Percentiles rank a stretch among this genome's conserved stretches.
These are phyloP conservation scores for Colletotrichum filicis DNA, from an alignment of 2,329 filamentous ascomycete species.

Conservation along the genomic window DNA sequence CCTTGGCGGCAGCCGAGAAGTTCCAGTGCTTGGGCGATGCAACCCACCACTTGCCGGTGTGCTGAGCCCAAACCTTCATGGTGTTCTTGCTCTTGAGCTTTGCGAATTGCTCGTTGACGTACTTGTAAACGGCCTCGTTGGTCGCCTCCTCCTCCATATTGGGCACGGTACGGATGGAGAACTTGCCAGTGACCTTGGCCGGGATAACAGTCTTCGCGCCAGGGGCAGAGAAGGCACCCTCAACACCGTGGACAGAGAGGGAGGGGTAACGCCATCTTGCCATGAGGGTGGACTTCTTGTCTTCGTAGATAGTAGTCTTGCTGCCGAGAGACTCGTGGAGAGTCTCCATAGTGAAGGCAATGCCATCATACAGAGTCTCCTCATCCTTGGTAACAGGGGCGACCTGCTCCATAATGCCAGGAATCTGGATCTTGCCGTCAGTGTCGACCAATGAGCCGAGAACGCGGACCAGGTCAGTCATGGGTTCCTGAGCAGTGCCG, in stretches of 20 bases:
- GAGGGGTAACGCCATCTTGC: slow-evolving; percentile 95
- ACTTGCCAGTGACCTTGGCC: slow-evolving; percentile 97
- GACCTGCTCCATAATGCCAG: slow-evolving; percentile 94
- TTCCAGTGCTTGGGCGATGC: slow-evolving; percentile 99
- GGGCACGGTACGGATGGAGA: slow-evolving; percentile 96
- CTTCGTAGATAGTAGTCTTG: slow-evolving; percentile 85
- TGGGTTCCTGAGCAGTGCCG: slow-evolving; percentile 95
- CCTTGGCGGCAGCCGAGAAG: slow-evolving; percentile 93
- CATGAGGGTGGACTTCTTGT: slow-evolving; percentile 95
- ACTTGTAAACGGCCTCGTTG: slow-evolving; percentile 85
- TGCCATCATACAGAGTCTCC: slow-evolving; percentile 85
- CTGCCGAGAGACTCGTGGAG: slow-evolving; percentile 92
- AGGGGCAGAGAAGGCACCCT: slow-evolving; percentile 92
- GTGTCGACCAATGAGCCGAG: slow-evolving; percentile 88
- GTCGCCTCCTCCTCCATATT: slow-evolving; percentile 96
- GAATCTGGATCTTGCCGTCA: slow-evolving; percentile 91
- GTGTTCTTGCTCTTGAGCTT: slow-evolving; percentile 94
- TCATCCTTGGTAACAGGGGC: slow-evolving; percentile 89
- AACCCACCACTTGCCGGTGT: slow-evolving; percentile 99
- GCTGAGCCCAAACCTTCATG: slow-evolving; percentile 82
- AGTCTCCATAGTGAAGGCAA: slow-evolving; percentile 96
- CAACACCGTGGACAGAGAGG: slow-evolving; percentile 91
- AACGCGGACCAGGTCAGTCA: slow-evolving; percentile 92
- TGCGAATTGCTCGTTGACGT: slow-evolving; percentile 85
- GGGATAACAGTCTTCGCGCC: slow-evolving; percentile 99